A percentile compares a stretch with the other conserved stretches of the same genome.
These are phyloP conservation scores for Cnidoscolus chayamansa DNA, from an alignment of 441 rosid genomes.

Conservation along the genomic window DNA sequence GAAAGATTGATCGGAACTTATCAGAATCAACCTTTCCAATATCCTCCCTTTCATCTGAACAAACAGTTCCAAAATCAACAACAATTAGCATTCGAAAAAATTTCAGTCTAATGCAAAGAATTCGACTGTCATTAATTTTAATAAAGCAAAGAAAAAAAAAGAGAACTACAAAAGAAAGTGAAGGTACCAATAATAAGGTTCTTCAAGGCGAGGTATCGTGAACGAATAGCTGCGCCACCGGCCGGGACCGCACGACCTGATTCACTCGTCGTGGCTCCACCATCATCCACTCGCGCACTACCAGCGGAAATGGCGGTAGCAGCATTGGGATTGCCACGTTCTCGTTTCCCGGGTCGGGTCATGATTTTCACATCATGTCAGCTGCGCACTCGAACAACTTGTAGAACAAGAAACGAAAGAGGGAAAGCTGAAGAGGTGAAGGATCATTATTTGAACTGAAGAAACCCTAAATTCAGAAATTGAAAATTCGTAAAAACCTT, in stretches of 20 bases:
- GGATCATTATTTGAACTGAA: background rate
- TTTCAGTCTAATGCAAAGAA: background rate
- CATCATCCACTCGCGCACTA: background rate
- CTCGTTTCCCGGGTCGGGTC: constrained; percentile 20
- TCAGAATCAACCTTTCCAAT: constrained; percentile 32
- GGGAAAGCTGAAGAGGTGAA: background rate
- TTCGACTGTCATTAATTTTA: background rate
- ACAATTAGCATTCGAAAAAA: background rate
- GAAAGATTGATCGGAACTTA: constrained; percentile 30
- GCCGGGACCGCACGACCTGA: background rate
- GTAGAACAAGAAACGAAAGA: background rate
- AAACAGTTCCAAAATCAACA: background rate
- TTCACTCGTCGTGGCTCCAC: constrained; percentile 9
- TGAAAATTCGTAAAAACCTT: constrained; percentile 1
- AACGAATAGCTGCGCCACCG: constrained; percentile 27
- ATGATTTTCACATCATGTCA: background rate
- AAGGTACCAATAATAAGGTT: constrained; percentile 32
- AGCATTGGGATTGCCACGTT: background rate
- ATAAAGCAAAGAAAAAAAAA: background rate
- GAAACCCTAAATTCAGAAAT: background rate
- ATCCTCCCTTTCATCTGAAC: constrained; percentile 37
- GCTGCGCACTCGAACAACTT: background rate
- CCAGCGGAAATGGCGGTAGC: background rate
- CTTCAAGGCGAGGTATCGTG: constrained; percentile 36
- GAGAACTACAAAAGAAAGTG: background rate